Conservation (phyloP, 306 rosid species). For the Cucumis cinereus region DNA sequence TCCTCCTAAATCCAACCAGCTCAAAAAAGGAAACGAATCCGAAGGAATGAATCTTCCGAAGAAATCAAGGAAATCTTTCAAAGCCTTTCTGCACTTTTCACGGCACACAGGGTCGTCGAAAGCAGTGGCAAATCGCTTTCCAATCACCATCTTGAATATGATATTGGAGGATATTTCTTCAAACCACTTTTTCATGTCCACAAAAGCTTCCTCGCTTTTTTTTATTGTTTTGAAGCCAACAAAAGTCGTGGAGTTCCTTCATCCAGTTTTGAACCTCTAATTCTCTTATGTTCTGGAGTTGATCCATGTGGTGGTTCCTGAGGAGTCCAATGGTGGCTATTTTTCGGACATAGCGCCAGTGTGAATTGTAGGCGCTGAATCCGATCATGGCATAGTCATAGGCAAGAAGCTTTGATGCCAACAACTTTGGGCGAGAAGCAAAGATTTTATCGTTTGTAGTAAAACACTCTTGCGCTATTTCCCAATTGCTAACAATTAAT, state of each 20-base stretch:
- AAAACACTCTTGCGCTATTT: conserved; percentile 37
- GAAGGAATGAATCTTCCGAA: no score
- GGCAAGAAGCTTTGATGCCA: background rate
- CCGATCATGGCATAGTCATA: conserved; percentile 14
- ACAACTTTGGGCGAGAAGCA: conserved; percentile 15
- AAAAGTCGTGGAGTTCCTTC: background rate
- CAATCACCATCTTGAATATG: background rate
- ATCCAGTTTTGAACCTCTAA: conserved; percentile 7
- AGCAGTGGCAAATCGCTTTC: background rate
- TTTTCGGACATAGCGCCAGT: background rate
- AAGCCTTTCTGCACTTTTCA: no score
- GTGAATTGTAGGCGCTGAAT: background rate
- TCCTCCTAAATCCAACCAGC: no score
- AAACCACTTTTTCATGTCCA: conserved; percentile 30
- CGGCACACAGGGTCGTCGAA: background rate
- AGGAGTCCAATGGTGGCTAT: conserved; percentile 6
- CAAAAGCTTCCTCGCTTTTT: conserved; percentile 14
- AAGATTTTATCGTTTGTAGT: conserved; percentile 22
- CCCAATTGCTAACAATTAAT: conserved; percentile 26
- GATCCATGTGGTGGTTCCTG: conserved; percentile 8
- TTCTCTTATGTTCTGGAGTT: background rate
- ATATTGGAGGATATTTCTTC: conserved; percentile 25
- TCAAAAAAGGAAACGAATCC: no score
- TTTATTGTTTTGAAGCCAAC: background rate
- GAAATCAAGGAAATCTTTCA: no score